Evolutionary conservation across 2,329 filamentous ascomycete genomes (phyloP).

Genomic region (Chrysoporthe cubensis): DNA sequence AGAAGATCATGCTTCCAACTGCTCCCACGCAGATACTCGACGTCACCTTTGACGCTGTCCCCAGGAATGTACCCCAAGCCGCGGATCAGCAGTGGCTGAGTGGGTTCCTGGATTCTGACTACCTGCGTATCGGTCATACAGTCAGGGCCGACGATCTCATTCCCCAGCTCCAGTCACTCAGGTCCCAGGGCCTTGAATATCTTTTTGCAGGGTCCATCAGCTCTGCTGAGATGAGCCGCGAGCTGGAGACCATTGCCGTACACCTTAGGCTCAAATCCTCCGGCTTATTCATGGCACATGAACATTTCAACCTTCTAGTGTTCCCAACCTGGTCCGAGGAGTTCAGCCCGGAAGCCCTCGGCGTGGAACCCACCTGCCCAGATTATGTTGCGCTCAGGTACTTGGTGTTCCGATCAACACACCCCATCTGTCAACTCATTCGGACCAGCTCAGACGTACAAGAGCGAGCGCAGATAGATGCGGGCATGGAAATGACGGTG

Average conservation of each 20-base stretch:
- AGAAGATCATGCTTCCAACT: slow-evolving; percentile 29
- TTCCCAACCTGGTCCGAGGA: slow-evolving; percentile 43
- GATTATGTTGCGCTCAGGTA: slow-evolving; percentile 39
- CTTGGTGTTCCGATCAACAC: slow-evolving; percentile 41
- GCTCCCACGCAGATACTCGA: slow-evolving; percentile 24
- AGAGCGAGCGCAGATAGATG: background rate
- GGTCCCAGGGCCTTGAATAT: slow-evolving; percentile 15
- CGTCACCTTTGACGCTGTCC: slow-evolving; percentile 35
- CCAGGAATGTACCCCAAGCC: slow-evolving; percentile 24
- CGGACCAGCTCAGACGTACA: background rate
- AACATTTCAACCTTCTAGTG: slow-evolving; percentile 44
- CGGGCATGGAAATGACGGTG: slow-evolving; percentile 10
- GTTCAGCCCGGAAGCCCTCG: slow-evolving; percentile 36
- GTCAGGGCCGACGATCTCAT: slow-evolving; percentile 36
- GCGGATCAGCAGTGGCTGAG: slow-evolving; percentile 31
- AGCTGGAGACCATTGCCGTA: slow-evolving; percentile 34
- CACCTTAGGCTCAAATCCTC: slow-evolving; percentile 42
- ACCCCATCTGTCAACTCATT: slow-evolving; percentile 16
- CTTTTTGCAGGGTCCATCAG: slow-evolving; percentile 36
- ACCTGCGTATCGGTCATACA: slow-evolving; percentile 37
- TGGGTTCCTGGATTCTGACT: slow-evolving; percentile 33
- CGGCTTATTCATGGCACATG: slow-evolving; percentile 41
- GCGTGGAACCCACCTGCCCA: slow-evolving; percentile 25
- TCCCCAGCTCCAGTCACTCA: slow-evolving; percentile 26
- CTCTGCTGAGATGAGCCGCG: slow-evolving; percentile 5